A percentile compares a stretch with the other conserved stretches of the same genome.
Evolutionary conservation across 1,284 basidiomycete species (phyloP).

Genomic region (Puccinia triticina): DNA sequence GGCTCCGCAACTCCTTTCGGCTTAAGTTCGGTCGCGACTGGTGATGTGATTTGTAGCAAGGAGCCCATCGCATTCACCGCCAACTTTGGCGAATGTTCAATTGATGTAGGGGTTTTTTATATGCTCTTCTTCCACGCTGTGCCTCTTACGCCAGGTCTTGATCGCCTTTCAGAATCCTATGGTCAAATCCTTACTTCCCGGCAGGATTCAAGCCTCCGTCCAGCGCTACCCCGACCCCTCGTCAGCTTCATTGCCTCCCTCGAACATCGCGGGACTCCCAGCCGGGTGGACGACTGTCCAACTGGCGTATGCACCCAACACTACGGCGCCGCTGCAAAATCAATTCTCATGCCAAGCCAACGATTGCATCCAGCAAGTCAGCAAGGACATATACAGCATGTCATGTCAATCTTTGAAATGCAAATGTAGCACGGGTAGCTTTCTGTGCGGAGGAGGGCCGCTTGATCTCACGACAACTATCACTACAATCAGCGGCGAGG

Average conservation of each 20-base stretch:
- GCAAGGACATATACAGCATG: slow-evolving; percentile 64
- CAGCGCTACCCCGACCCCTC: slow-evolving; percentile 27
- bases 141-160: neutral
- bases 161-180: slow-evolving; percentile 32
- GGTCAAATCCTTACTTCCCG: slow-evolving; percentile 32
- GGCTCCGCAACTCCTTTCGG: neutral
- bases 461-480: slow-evolving; percentile 68
- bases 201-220: slow-evolving; percentile 15
- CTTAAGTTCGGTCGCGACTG: neutral
- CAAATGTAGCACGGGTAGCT: slow-evolving; percentile 69
- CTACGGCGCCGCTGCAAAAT: slow-evolving; percentile 47
- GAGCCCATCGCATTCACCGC: slow-evolving; percentile 40
- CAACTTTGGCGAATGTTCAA: slow-evolving; percentile 40
- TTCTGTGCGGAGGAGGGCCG: slow-evolving; percentile 69
- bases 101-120: slow-evolving; percentile 26
- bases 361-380: slow-evolving; percentile 67
- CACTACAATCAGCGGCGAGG: slow-evolving; percentile 64
- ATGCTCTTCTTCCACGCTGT: neutral
- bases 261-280: neutral
- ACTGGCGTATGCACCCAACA: slow-evolving; percentile 30
- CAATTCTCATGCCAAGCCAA: slow-evolving; percentile 75
- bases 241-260: slow-evolving; percentile 21
- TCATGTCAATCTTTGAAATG: slow-evolving; percentile 73
- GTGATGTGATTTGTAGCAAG: slow-evolving; percentile 38
- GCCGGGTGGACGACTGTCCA: slow-evolving; percentile 14